Conservation (phyloP, 257 asterid genomes). For the Cynanchum wilfordii region DNA sequence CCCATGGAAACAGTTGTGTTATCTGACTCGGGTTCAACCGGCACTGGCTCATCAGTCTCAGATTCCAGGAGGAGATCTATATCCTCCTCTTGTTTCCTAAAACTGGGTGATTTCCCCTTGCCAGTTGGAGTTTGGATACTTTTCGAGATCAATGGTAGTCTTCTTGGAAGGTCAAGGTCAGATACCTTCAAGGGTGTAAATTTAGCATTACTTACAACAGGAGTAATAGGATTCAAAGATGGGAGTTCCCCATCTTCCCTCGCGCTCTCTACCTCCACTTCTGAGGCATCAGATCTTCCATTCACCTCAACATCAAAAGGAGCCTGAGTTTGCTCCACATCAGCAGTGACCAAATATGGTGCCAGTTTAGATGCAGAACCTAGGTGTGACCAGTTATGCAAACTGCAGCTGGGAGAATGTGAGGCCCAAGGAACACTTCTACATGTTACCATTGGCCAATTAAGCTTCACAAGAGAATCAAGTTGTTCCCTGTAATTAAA, state of each 20-base stretch:
- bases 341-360: slow-evolving; percentile 29
- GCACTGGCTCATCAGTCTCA: slow-evolving; percentile 66
- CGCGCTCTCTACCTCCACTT: slow-evolving; percentile 50
- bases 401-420: slow-evolving; percentile 67
- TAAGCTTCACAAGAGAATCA: slow-evolving; percentile 62
- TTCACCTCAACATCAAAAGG: slow-evolving; percentile 33
- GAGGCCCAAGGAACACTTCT: slow-evolving; percentile 89
- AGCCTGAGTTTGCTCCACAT: slow-evolving; percentile 45
- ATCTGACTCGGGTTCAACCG: slow-evolving; percentile 47
- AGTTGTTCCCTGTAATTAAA: slow-evolving; percentile 80
- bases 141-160: slow-evolving; percentile 59
- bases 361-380: slow-evolving; percentile 31
- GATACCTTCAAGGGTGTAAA: slow-evolving; percentile 40
- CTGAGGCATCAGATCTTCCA: slow-evolving; percentile 37
- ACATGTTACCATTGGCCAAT: slow-evolving; percentile 68
- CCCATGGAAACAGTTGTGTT: slow-evolving; percentile 25
- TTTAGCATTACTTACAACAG: slow-evolving; percentile 33
- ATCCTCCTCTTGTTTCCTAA: slow-evolving; percentile 66
- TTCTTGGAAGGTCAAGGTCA: slow-evolving; percentile 48
- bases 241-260: slow-evolving; percentile 98
- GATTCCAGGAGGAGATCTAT: slow-evolving; percentile 74
- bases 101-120: slow-evolving; percentile 63
- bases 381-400: slow-evolving; percentile 56
- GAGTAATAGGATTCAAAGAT: slow-evolving; percentile 40
- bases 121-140: slow-evolving; percentile 53